Conservation (phyloP, 2,329 filamentous ascomycete genomes). For the Scopulariopsis brevicaulis region DNA sequence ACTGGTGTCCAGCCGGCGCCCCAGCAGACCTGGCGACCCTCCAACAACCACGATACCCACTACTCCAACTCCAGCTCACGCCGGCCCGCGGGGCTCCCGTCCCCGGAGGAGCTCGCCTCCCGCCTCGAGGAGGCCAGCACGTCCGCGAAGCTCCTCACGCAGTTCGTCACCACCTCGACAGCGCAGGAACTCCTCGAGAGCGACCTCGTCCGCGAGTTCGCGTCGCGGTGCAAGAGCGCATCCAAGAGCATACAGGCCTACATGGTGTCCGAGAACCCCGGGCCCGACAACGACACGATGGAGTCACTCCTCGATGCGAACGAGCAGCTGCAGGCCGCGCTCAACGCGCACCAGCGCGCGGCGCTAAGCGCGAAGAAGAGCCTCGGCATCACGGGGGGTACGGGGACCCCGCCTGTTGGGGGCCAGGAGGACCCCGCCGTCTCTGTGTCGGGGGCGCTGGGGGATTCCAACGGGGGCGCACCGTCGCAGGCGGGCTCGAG, state of each 20-base stretch:
- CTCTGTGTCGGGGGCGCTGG: not conserved
- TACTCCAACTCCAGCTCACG: constrained; percentile 42
- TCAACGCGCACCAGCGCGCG: constrained; percentile 76
- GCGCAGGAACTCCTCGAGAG: constrained; percentile 64
- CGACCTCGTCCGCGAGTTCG: constrained; percentile 89
- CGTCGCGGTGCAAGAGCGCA: constrained; percentile 72
- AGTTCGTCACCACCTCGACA: constrained; percentile 80
- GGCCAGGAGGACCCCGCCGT: no score
- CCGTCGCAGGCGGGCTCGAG: not conserved
- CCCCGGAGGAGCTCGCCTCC: constrained; percentile 65
- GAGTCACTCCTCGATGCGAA: constrained; percentile 89
- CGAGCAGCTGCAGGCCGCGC: constrained; percentile 73
- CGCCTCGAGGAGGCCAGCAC: constrained; percentile 85
- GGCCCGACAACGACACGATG: constrained; percentile 88
- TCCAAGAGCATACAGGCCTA: constrained; percentile 75
- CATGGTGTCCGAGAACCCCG: constrained; percentile 67
- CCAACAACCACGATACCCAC: constrained; percentile 39
- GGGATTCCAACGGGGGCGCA: constrained; percentile 12
- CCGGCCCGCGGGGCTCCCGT: constrained; percentile 41
- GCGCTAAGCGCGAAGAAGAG: constrained; percentile 52
- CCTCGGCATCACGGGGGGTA: constrained; percentile 23
- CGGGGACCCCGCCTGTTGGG: not conserved
- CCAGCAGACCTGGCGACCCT: not conserved
- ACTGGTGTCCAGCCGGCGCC: not conserved
- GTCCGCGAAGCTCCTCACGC: constrained; percentile 82